A percentile compares a stretch with the other conserved stretches of the same genome.
Evolutionary conservation across 805 yeast genomes (phyloP).

Genomic region (Kluyveromyces siamensis): DNA sequence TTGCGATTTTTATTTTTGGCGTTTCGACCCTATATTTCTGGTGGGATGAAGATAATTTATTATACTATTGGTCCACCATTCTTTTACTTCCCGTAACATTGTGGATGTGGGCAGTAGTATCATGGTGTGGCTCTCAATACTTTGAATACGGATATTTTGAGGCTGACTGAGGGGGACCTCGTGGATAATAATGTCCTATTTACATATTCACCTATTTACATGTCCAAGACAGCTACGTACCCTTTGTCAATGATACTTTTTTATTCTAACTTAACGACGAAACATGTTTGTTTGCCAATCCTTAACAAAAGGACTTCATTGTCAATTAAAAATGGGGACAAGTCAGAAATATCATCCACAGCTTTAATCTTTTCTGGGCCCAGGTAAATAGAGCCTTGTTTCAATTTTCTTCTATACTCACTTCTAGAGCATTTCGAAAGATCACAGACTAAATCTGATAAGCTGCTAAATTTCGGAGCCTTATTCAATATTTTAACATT

Average conservation of each 20-base stretch:
- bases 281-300: constrained; percentile 64
- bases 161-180: not conserved
- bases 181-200: not conserved
- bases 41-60: constrained; percentile 4
- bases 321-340: constrained; percentile 46
- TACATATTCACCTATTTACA: constrained; percentile 4
- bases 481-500: constrained; percentile 14
- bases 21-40: not conserved
- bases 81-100: constrained; percentile 21
- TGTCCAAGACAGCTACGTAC: constrained; percentile 1
- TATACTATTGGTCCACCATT: constrained; percentile 24
- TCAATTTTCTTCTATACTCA: constrained; percentile 53
- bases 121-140: constrained; percentile 28
- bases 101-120: constrained; percentile 27
- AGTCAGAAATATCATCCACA: constrained; percentile 40
- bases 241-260: not conserved
- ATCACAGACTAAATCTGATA: constrained; percentile 44
- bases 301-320: constrained; percentile 54
- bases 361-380: constrained; percentile 53
- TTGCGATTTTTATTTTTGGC: not conserved
- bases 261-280: constrained; percentile 36
- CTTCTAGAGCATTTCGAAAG: constrained; percentile 42
- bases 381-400: constrained; percentile 63
- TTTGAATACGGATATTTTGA: constrained; percentile 20
- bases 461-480: constrained; percentile 23